These are phyloP conservation scores for Lupinus albus DNA, from an alignment of 306 rosid species.

Conservation along the genomic window DNA sequence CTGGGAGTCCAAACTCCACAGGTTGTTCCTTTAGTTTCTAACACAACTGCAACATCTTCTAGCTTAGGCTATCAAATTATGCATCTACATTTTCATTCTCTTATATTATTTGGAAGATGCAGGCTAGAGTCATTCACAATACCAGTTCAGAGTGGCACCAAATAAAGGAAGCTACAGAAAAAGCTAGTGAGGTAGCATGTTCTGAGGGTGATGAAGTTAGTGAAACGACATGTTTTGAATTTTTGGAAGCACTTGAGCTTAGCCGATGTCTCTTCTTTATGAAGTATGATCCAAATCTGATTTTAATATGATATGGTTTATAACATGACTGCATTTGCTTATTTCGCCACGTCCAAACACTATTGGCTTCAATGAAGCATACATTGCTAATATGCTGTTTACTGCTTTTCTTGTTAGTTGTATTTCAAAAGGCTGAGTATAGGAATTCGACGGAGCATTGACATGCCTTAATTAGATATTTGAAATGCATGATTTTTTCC, in stretches of 20 bases:
- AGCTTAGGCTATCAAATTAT: background rate
- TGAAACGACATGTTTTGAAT: slow-evolving; percentile 83
- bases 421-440: slow-evolving; percentile 7
- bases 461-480: slow-evolving; percentile 24
- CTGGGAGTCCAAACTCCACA: slow-evolving; percentile 85
- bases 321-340: slow-evolving; percentile 35
- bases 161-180: slow-evolving; percentile 92
- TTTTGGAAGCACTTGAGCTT: slow-evolving; percentile 97
- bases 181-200: slow-evolving; percentile 71
- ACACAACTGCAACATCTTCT: slow-evolving; percentile 19
- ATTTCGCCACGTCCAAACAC: slow-evolving; percentile 19
- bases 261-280: slow-evolving; percentile 83
- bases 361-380: slow-evolving; percentile 14
- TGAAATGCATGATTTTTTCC: slow-evolving; percentile 12
- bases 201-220: slow-evolving; percentile 77
- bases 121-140: slow-evolving; percentile 91
- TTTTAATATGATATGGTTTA: slow-evolving; percentile 19
- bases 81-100: slow-evolving; percentile 28
- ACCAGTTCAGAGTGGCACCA: slow-evolving; percentile 83
- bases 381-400: slow-evolving; percentile 14
- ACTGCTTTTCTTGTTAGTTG: slow-evolving; percentile 5
- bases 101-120: slow-evolving; percentile 42
- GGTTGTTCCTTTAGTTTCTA: slow-evolving; percentile 52
- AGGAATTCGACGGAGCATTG: slow-evolving; percentile 9
- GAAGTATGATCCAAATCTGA: slow-evolving; percentile 57